A percentile compares a stretch with the other conserved stretches of the same genome.
Evolutionary conservation across 768 basidiomycete species (phyloP).

Genomic region (Tephrocybe sp.): DNA sequence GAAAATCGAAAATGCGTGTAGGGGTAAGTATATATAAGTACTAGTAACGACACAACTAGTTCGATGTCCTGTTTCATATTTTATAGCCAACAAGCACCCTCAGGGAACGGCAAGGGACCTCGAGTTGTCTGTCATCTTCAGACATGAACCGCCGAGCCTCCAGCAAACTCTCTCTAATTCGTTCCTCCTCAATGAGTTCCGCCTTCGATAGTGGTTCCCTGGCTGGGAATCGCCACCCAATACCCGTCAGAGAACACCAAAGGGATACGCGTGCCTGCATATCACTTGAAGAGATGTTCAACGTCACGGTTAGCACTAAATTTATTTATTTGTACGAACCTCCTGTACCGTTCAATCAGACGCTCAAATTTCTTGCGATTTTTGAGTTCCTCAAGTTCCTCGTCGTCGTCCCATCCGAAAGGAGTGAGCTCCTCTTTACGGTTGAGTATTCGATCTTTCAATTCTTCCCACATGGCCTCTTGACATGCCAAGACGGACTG

Average conservation of each 20-base stretch:
- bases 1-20: background rate
- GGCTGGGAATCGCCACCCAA: conserved; percentile 60
- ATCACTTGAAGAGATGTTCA: conserved; percentile 40
- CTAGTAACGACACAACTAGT: too few relatives aligned
- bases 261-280: conserved; percentile 64
- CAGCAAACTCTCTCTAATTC: conserved; percentile 59
- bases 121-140: conserved; percentile 51
- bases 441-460: conserved; percentile 62
- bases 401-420: conserved; percentile 73
- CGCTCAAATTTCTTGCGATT: conserved; percentile 59
- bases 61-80: conserved; percentile 20
- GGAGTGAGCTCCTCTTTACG: conserved; percentile 49
- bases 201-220: conserved; percentile 68
- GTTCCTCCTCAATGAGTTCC: conserved; percentile 67
- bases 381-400: conserved; percentile 57
- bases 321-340: conserved; percentile 35
- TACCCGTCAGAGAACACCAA: conserved; percentile 60
- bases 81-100: conserved; percentile 66
- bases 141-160: conserved; percentile 55
- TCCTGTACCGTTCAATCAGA: conserved; percentile 55
- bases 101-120: conserved; percentile 57
- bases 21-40: conserved; percentile 1
- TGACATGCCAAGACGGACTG: conserved; percentile 63
- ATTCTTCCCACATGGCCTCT: conserved; percentile 78
- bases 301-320: background rate